Percentiles rank a stretch among this genome's conserved stretches.
Evolutionary conservation across 1,139 yeast species (phyloP).

Genomic region (Zygosaccharomyces sapae): DNA sequence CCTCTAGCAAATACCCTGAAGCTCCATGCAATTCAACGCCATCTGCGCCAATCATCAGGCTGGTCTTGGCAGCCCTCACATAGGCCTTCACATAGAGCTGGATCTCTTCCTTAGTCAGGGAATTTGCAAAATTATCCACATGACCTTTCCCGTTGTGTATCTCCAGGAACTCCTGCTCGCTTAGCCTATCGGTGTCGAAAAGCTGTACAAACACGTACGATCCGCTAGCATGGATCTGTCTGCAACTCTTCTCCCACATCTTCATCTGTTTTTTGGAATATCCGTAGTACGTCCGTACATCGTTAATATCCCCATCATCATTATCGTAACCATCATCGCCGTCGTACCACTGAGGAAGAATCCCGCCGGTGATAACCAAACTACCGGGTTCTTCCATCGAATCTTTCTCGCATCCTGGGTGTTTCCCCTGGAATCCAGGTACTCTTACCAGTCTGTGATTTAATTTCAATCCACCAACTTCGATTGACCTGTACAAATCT

Average conservation of each 20-base stretch:
- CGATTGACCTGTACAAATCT: not conserved
- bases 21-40: slow-evolving; percentile 42
- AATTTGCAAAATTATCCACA: slow-evolving; percentile 35
- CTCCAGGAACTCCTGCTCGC: slow-evolving; percentile 43
- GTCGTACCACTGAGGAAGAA: not conserved
- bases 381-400: not conserved
- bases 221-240: slow-evolving; percentile 50
- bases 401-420: not conserved
- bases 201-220: slow-evolving; percentile 53
- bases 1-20: slow-evolving; percentile 36
- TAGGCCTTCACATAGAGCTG: slow-evolving; percentile 23
- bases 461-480: not conserved
- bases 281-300: slow-evolving; percentile 14
- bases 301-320: too few species aligned
- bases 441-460: not conserved
- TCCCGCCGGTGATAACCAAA: not conserved
- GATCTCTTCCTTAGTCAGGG: slow-evolving; percentile 12
- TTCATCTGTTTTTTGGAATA: slow-evolving; percentile 41
- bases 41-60: slow-evolving; percentile 39
- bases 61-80: slow-evolving; percentile 29
- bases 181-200: slow-evolving; percentile 58
- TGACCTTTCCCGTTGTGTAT: slow-evolving; percentile 37
- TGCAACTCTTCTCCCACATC: slow-evolving; percentile 49
- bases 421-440: not conserved
- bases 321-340: not conserved